Base-by-base conservation (phyloP, 1,284 basidiomycete genomes). In the Tilletia walkeri region DNA sequence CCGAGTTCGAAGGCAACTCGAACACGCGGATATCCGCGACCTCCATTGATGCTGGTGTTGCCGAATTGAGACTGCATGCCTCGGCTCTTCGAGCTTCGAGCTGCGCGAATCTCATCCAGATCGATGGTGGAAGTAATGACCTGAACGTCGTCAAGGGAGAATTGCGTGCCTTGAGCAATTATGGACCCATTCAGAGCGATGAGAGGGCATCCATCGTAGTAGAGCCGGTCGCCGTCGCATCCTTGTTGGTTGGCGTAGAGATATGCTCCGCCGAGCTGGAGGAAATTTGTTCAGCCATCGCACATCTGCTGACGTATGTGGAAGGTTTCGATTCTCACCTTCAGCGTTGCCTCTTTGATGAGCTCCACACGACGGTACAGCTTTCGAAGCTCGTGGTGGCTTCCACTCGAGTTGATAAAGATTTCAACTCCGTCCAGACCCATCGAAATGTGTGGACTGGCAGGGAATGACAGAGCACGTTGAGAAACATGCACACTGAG, bases 241-340 rank as follows among this genome's bases (percentile, higher is more conserved):
- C 96, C 95, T 87, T 97, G 95, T 82, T 99, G 95, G 82, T 99
- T 99, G 9, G 95, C 92, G 78, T 99, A 99, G 7, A 99, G 88
- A 84, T 99, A 99, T 67, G 98, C 89, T 3, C 96, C 95, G 24
- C 95, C 96, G 41, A 94, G 88, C 94, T 96, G 76, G 4, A 69
- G 63, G 34, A 70, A 54, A 61, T 67, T 7, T 45, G 14, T 7
- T 45, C 14, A 45, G 41, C 41, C 24, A 30, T 30, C 24, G 24
- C 2, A 30, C 24, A 30, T 30, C 24, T 30, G 24, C 24, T 30
- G 24, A 30, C 24, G 24, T 30, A 30, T 30, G 24, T 30, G 24
- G 24, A 30, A 30, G 24, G 24, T 30, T 30, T 30, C 24, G 24
- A 30, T 30, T 69, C 75, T 75, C 72, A 91, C 94, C 88, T 98